These are phyloP conservation scores for Corniculantispora saksenae DNA, from an alignment of 2,329 filamentous ascomycete genomes.

Conservation along the genomic window DNA sequence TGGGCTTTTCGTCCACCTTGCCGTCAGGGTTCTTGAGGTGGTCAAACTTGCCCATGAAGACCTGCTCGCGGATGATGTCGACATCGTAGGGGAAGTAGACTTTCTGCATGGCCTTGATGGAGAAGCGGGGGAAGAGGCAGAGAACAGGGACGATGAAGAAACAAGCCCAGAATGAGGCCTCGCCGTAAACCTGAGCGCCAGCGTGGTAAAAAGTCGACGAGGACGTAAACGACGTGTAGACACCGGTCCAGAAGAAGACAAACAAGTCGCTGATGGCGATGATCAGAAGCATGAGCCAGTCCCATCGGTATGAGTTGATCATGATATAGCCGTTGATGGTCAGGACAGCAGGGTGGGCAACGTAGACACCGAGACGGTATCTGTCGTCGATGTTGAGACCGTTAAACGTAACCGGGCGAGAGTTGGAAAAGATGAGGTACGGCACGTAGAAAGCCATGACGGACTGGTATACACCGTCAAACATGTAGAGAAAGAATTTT, in stretches of 20 bases:
- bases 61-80: constrained; percentile 93
- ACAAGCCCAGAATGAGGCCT: constrained; percentile 84
- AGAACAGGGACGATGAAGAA: constrained; percentile 77
- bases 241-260: constrained; percentile 93
- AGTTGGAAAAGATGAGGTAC: constrained; percentile 73
- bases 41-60: constrained; percentile 78
- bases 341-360: constrained; percentile 80
- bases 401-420: constrained; percentile 67
- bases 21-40: constrained; percentile 52
- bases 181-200: constrained; percentile 75
- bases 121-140: constrained; percentile 84
- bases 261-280: constrained; percentile 80
- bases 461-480: constrained; percentile 92
- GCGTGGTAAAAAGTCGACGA: constrained; percentile 69
- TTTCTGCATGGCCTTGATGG: constrained; percentile 85
- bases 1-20: constrained; percentile 40
- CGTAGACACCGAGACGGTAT: constrained; percentile 81
- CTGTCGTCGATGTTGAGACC: constrained; percentile 79
- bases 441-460: constrained; percentile 91
- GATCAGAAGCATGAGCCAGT: constrained; percentile 90
- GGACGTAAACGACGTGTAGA: constrained; percentile 64
- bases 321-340: constrained; percentile 93
- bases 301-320: constrained; percentile 96
- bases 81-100: constrained; percentile 91
- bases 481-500: constrained; percentile 98